Base-by-base conservation (phyloP, 169 alveolate genomes). In the Theileria parva region DNA sequence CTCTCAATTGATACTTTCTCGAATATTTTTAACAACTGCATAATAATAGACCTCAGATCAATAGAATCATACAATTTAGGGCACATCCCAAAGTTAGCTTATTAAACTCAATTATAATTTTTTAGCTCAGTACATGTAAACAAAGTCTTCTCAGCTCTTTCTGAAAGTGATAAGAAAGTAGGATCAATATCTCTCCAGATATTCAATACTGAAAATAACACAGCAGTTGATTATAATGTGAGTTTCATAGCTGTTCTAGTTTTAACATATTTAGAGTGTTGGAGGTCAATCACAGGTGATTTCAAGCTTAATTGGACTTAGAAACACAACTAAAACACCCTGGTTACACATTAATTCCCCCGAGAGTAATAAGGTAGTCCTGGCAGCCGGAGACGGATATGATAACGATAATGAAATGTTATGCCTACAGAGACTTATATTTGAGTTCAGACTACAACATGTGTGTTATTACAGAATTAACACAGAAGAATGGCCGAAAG, bases 401-500 rank as follows among this genome's bases (percentile, higher is more conserved):
- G 88, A 81, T 0, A 55, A 60, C 21, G 79, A 61, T 0, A 28
- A 32, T n/a, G 88, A 81, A 61, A 74, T 61, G 85, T 17, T 28
- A 32, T 63, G 51, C 8, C n/a, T 81, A 8, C 57, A 72, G 64
- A 57, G 79, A 19, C 77, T 81, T 28, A 39, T 75, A 30, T 74
- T 64, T 44, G 85, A 81, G 23, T 61, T 59, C 28, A 44, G 74
- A 37, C 63, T 81, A 53, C 78, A 73, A 32, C 88, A 81, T 50
- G 74, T 81, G 17, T 81, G 88, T 74, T 81, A 81, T 79, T 81
- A 81, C 64, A 77, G 85, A 59, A 74, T 81, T 9, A 81, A 81
- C 75, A 51, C 79, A 21, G 85, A 81, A 44, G 88, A 81, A 68
- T 81, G 88, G 88, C 83, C 85, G 59, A 81, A 75, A 72, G 57